A percentile compares a stretch with the other conserved stretches of the same genome.
phyloP scores from a whole-genome alignment of 306 rosid species.

The Casuarina glauca region DNA sequence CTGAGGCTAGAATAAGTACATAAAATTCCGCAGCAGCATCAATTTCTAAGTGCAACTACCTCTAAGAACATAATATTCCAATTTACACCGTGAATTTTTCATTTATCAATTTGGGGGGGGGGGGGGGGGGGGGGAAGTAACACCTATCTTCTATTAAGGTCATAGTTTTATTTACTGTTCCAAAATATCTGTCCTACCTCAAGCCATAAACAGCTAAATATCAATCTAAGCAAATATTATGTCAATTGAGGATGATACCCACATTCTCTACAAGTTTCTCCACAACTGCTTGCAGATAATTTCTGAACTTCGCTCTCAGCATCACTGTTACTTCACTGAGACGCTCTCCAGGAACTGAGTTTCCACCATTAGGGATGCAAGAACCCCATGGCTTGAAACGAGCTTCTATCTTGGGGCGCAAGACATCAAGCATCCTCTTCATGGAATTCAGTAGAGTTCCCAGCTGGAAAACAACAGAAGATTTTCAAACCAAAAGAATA shows the following conservation, averaged over 20 bases:
- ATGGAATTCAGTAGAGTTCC: slow-evolving; percentile 84
- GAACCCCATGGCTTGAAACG: slow-evolving; percentile 93
- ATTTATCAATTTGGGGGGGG: background rate
- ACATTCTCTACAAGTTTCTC: slow-evolving; percentile 92
- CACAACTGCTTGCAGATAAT: slow-evolving; percentile 80
- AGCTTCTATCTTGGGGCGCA: slow-evolving; percentile 87
- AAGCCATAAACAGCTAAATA: background rate
- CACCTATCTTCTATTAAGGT: background rate
- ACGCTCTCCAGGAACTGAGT: slow-evolving; percentile 83
- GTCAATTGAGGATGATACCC: slow-evolving; percentile 37
- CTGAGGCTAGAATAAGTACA: background rate
- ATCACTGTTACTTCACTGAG: slow-evolving; percentile 98
- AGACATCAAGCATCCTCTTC: slow-evolving; percentile 87
- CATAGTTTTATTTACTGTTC: background rate
- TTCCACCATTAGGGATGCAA: slow-evolving; percentile 86
- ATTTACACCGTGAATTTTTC: background rate
- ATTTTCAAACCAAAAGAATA: slow-evolving; percentile 10
- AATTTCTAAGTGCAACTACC: background rate
- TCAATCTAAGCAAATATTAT: slow-evolving; percentile 7
- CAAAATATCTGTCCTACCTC: background rate
- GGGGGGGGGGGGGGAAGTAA: too few species aligned
- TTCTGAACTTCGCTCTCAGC: slow-evolving; percentile 94
- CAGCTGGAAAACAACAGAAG: slow-evolving; percentile 54
- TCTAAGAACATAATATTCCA: background rate
- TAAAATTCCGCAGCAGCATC: slow-evolving; percentile 8